Conservation (phyloP, 2,329 filamentous ascomycete genomes). For the Fusarium mangiferae region DNA sequence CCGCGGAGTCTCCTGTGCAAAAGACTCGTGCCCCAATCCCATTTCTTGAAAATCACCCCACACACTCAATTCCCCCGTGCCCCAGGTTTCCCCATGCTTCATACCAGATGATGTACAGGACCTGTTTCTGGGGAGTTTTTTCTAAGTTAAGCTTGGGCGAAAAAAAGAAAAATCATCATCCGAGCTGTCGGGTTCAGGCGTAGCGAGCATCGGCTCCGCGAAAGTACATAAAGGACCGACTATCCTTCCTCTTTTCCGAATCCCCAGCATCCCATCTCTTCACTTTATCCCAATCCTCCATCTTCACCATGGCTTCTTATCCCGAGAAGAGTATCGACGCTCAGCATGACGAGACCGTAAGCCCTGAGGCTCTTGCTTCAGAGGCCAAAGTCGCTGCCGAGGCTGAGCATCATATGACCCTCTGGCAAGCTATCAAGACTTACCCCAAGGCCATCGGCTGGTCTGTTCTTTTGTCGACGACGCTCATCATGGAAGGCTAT, state of each 20-base stretch:
- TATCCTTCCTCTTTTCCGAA: background rate
- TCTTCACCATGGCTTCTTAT: slow-evolving; percentile 38
- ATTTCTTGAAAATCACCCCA: slow-evolving; percentile 19
- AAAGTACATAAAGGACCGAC: slow-evolving; percentile 22
- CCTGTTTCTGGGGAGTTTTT: slow-evolving; percentile 5
- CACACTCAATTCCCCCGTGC: slow-evolving; percentile 6
- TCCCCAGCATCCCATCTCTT: background rate
- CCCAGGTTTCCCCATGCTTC: slow-evolving; percentile 32
- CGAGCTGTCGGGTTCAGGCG: background rate
- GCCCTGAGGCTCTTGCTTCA: slow-evolving; percentile 42
- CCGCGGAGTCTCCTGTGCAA: slow-evolving; percentile 17
- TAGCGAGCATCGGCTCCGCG: background rate
- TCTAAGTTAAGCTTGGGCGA: background rate
- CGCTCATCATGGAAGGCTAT: slow-evolving; percentile 63
- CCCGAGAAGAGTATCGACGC: slow-evolving; percentile 36
- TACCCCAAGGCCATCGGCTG: slow-evolving; percentile 61
- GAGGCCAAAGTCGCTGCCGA: slow-evolving; percentile 55
- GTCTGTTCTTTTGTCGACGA: slow-evolving; percentile 58
- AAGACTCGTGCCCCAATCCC: slow-evolving; percentile 16
- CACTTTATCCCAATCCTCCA: too few species aligned
- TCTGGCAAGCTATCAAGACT: slow-evolving; percentile 52
- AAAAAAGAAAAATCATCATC: background rate
- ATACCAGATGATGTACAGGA: slow-evolving; percentile 2
- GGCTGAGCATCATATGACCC: slow-evolving; percentile 54
- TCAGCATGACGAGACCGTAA: slow-evolving; percentile 42